A percentile compares a stretch with the other conserved stretches of the same genome.
These are phyloP conservation scores for Aureobasidium pullulans DNA, from an alignment of 2,329 filamentous ascomycete genomes.

Conservation along the genomic window DNA sequence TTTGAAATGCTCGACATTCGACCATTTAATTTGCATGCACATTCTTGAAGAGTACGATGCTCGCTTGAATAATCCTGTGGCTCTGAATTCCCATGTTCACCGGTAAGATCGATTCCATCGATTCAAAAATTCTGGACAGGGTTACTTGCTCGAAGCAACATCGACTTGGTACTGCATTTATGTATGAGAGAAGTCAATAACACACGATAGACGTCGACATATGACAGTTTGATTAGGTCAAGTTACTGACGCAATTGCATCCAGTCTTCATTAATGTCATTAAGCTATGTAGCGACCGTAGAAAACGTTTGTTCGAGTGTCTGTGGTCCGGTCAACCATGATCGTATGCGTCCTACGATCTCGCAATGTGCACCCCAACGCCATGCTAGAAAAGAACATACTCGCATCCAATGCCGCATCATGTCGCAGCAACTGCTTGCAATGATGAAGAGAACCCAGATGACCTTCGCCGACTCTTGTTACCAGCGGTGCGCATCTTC, in stretches of 20 bases:
- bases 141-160: no score
- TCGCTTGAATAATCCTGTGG: neutral
- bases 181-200: no score
- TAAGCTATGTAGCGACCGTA: neutral
- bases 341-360: neutral
- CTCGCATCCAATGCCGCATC: neutral
- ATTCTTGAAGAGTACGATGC: neutral
- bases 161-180: no score
- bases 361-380: constrained; percentile 1
- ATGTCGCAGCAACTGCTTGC: constrained; percentile 5
- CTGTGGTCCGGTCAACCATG: neutral
- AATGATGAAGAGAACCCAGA: neutral
- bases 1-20: neutral
- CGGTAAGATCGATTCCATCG: no score
- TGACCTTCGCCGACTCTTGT: neutral
- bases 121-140: no score
- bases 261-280: neutral
- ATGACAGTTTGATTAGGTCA: no score
- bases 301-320: neutral
- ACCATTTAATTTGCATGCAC: neutral
- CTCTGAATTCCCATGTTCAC: no score
- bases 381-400: constrained; percentile 1
- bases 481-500: constrained; percentile 9
- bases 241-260: neutral
- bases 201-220: no score